These are phyloP conservation scores for Cylindrodendrum hubeiense DNA, from an alignment of 2,329 filamentous ascomycete species.

Conservation along the genomic window DNA sequence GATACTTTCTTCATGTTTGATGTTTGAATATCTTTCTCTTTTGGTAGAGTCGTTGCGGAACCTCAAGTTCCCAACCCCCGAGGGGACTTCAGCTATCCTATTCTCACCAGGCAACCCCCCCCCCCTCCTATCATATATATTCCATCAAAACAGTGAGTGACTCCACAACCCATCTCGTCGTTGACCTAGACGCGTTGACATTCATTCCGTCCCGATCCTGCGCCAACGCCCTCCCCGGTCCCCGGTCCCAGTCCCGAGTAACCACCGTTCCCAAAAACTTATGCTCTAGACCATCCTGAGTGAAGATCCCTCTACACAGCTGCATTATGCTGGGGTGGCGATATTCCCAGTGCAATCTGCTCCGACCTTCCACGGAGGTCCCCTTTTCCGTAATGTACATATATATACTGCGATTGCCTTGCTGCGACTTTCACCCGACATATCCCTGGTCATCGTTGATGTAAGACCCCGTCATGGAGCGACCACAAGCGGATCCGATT, in stretches of 20 bases:
- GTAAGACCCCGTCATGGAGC: conserved; percentile 15
- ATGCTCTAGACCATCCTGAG: conserved; percentile 31
- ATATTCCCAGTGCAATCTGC: not conserved
- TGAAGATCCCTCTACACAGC: conserved; percentile 27
- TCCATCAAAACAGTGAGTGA: conserved; percentile 34
- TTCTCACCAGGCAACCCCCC: conserved; percentile 13
- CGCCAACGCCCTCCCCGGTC: conserved; percentile 43
- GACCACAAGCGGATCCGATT: conserved; percentile 23
- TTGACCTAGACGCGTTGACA: conserved; percentile 42
- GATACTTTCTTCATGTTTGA: not conserved
- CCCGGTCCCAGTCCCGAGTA: conserved; percentile 33
- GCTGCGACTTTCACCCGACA: conserved; percentile 22
- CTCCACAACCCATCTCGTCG: conserved; percentile 35
- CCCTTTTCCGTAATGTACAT: conserved; percentile 40
- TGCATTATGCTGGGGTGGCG: conserved; percentile 5
- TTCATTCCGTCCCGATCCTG: conserved; percentile 38
- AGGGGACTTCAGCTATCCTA: conserved; percentile 15
- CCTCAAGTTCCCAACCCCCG: conserved; percentile 1
- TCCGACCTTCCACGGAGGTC: conserved; percentile 9
- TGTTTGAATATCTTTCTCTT: conserved; percentile 17
- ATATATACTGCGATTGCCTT: conserved; percentile 39
- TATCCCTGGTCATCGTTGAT: conserved; percentile 18
- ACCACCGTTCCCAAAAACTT: conserved; percentile 26
- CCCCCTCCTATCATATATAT: conserved; percentile 37
- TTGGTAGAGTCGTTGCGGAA: conserved; percentile 2